Conservation (phyloP, 352 stramenopile species). For the Plasmopara muralis region DNA sequence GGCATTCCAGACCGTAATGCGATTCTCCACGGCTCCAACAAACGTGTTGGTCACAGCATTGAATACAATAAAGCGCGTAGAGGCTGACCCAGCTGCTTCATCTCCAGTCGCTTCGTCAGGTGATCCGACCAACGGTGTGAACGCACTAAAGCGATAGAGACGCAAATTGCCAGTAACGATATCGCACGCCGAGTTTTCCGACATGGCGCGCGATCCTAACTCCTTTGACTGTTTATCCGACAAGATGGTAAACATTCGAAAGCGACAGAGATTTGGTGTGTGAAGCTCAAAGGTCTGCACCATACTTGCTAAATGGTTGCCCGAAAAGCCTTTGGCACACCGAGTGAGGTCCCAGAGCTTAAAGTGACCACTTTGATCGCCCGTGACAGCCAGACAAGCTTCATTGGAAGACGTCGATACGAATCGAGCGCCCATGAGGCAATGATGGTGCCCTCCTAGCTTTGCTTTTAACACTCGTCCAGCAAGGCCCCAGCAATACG, state of each 20-base stretch:
- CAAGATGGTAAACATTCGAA: constrained; percentile 33
- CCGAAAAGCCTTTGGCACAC: constrained; percentile 36
- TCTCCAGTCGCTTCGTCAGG: constrained; percentile 16
- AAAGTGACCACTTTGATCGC: constrained; percentile 66
- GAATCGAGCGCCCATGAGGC: constrained; percentile 62
- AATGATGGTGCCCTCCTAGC: constrained; percentile 55
- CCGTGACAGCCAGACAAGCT: constrained; percentile 44
- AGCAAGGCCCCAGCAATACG: constrained; percentile 68
- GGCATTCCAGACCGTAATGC: constrained; percentile 60
- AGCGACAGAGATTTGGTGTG: constrained; percentile 37
- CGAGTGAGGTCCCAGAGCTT: constrained; percentile 73
- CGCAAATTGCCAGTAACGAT: constrained; percentile 49
- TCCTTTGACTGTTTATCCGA: constrained; percentile 14
- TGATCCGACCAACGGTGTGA: constrained; percentile 21
- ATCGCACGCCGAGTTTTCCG: constrained; percentile 31
- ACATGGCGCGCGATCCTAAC: constrained; percentile 1
- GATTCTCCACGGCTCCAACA: constrained; percentile 45
- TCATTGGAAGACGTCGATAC: constrained; percentile 28
- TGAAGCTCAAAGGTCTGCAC: constrained; percentile 49
- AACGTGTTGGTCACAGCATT: constrained; percentile 58
- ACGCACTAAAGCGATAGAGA: constrained; percentile 44
- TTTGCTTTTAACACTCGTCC: constrained; percentile 42
- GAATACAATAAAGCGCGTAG: constrained; percentile 43
- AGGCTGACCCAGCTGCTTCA: constrained; percentile 16
- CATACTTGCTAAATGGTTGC: constrained; percentile 25